These are phyloP conservation scores for Protostelium mycophagum DNA, from an alignment of 78 protist genomes.

Conservation along the genomic window DNA sequence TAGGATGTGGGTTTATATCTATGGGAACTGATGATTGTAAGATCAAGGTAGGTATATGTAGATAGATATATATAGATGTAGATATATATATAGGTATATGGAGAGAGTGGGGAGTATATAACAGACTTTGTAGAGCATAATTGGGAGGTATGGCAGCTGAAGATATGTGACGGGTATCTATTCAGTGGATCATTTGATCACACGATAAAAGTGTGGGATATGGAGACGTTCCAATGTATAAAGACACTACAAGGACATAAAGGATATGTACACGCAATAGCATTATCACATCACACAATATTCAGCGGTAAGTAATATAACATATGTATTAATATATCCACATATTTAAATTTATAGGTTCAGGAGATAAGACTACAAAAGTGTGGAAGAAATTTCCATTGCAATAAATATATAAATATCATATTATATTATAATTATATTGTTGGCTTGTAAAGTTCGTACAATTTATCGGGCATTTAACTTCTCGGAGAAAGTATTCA, in stretches of 20 bases:
- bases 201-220: slow-evolving; percentile 42
- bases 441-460: too few relatives aligned
- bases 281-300: slow-evolving; percentile 17
- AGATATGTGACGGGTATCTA: slow-evolving; percentile 35
- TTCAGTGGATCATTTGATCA: slow-evolving; percentile 60
- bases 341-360: background rate
- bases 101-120: background rate
- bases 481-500: too few relatives aligned
- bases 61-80: background rate
- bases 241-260: slow-evolving; percentile 24
- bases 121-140: slow-evolving; percentile 22
- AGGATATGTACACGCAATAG: slow-evolving; percentile 37
- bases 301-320: slow-evolving; percentile 19
- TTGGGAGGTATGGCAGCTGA: slow-evolving; percentile 62
- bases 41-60: slow-evolving; percentile 23
- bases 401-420: too few relatives aligned
- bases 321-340: background rate
- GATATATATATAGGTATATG: background rate
- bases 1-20: slow-evolving; percentile 24
- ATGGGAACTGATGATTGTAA: slow-evolving; percentile 33
- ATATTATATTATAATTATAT: too few relatives aligned
- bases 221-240: slow-evolving; percentile 17
- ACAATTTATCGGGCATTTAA: too few relatives aligned
- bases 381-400: background rate
- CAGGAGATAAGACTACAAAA: background rate